These are phyloP conservation scores for Salvia rosmarinus DNA, from an alignment of 257 asterid species.

Conservation along the genomic window DNA sequence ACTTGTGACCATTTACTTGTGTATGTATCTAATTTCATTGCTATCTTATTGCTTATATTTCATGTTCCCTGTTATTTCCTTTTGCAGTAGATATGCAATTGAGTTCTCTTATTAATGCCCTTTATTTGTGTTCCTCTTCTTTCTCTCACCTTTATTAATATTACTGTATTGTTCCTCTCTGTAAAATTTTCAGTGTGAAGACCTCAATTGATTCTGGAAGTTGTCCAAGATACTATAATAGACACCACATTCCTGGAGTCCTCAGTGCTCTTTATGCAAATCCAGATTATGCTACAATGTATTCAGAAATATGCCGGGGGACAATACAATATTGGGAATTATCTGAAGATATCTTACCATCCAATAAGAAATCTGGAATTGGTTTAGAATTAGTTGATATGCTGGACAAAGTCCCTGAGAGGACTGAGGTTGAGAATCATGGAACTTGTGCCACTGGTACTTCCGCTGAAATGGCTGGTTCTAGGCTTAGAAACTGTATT, in stretches of 20 bases:
- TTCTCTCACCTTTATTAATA: slow-evolving; percentile 29
- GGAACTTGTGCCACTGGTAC: slow-evolving; percentile 40
- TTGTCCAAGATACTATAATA: slow-evolving; percentile 62
- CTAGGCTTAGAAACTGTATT: slow-evolving; percentile 13
- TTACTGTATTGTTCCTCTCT: slow-evolving; percentile 21
- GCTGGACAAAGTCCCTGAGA: slow-evolving; percentile 38
- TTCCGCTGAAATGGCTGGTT: slow-evolving; percentile 28
- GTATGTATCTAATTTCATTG: slow-evolving; percentile 55
- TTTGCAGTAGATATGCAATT: slow-evolving; percentile 28
- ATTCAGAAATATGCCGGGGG: slow-evolving; percentile 69
- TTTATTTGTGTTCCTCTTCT: background rate
- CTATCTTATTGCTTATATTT: slow-evolving; percentile 24
- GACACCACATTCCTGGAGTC: slow-evolving; percentile 59
- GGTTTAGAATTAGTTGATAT: slow-evolving; percentile 37
- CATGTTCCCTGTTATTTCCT: slow-evolving; percentile 9
- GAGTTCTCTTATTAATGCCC: slow-evolving; percentile 6
- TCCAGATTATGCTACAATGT: slow-evolving; percentile 46
- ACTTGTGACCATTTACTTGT: slow-evolving; percentile 80
- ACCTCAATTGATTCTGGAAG: slow-evolving; percentile 43
- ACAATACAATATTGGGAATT: slow-evolving; percentile 68
- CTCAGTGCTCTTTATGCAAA: slow-evolving; percentile 52
- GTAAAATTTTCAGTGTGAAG: slow-evolving; percentile 55
- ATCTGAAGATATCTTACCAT: slow-evolving; percentile 42
- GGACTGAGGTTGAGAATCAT: slow-evolving; percentile 40
- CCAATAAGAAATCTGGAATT: slow-evolving; percentile 38